Percentiles rank a stretch among this genome's conserved stretches.
Evolutionary conservation across 2,329 filamentous ascomycete species (phyloP).

Genomic region (Xylariaceae sp.): DNA sequence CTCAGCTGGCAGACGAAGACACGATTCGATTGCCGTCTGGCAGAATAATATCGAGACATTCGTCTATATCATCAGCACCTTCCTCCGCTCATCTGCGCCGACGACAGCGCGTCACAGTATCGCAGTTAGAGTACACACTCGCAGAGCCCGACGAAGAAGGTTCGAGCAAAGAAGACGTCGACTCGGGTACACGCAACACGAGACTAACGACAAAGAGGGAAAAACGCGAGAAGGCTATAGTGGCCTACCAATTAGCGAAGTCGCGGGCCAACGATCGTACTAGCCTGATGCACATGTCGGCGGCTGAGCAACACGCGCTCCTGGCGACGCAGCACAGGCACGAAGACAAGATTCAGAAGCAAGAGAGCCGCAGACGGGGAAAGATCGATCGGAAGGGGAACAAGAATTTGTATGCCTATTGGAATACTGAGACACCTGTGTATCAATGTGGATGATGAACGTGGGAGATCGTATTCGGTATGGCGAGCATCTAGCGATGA

Average conservation of each 20-base stretch:
- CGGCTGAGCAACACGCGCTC: conserved; percentile 22
- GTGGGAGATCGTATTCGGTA: background rate
- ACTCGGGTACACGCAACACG: conserved; percentile 9
- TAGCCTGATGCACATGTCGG: conserved; percentile 22
- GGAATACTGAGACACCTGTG: conserved; percentile 33
- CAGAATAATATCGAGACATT: conserved; percentile 24
- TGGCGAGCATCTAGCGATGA: too few relatives aligned
- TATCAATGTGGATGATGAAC: conserved; percentile 29
- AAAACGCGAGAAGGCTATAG: conserved; percentile 19
- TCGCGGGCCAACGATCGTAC: conserved; percentile 24
- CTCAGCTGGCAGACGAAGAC: conserved; percentile 18
- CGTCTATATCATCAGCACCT: conserved; percentile 11
- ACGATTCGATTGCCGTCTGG: conserved; percentile 27
- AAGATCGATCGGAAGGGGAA: conserved; percentile 34
- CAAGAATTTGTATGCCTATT: conserved; percentile 35
- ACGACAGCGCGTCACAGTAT: conserved; percentile 12
- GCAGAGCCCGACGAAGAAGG: conserved; percentile 7
- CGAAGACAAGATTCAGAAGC: conserved; percentile 23
- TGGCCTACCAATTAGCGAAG: conserved; percentile 20
- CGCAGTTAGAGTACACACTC: conserved; percentile 14
- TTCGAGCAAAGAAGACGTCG: conserved; percentile 11
- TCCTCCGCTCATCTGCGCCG: conserved; percentile 15
- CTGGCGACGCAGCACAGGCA: conserved; percentile 22
- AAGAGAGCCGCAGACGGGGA: conserved; percentile 25
- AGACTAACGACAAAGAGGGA: conserved; percentile 21